phyloP scores from a whole-genome alignment of 208 protist species.

The Tetramitus jugosus region DNA sequence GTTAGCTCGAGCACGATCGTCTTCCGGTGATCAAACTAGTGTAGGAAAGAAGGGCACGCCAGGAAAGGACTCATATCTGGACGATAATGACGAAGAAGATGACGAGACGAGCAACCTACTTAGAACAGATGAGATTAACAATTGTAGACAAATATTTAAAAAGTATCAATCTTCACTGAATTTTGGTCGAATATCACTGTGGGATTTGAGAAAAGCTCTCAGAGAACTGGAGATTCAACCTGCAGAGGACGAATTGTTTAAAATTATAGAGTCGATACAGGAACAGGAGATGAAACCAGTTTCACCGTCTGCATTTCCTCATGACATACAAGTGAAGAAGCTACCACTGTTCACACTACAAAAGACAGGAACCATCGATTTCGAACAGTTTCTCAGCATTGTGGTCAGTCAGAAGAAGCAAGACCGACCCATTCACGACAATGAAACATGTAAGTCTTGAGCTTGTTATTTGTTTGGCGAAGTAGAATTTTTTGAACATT shows the following conservation, averaged over 20 bases:
- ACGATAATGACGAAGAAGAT: not conserved
- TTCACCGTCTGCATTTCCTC: not conserved
- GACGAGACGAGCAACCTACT: not conserved
- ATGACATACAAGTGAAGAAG: not conserved
- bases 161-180: not conserved
- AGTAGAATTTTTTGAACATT: too few relatives aligned
- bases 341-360: too few relatives aligned
- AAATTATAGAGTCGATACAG: not conserved
- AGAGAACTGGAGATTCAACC: not conserved
- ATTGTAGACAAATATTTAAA: not conserved
- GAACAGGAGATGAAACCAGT: not conserved
- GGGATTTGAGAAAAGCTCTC: constrained; percentile 5
- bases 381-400: not conserved
- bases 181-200: not conserved
- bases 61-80: too few relatives aligned
- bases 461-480: too few relatives aligned
- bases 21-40: too few relatives aligned
- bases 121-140: not conserved
- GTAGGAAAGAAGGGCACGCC: too few relatives aligned
- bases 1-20: too few relatives aligned
- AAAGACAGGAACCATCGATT: too few relatives aligned
- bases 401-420: constrained; percentile 7
- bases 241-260: not conserved
- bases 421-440: not conserved
- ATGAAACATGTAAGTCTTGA: not conserved